Evolutionary conservation across 2,329 filamentous ascomycete genomes (phyloP), one percentile per base, ranked within the genome.

Genomic region (Torrubiellomyces zombiae): DNA sequence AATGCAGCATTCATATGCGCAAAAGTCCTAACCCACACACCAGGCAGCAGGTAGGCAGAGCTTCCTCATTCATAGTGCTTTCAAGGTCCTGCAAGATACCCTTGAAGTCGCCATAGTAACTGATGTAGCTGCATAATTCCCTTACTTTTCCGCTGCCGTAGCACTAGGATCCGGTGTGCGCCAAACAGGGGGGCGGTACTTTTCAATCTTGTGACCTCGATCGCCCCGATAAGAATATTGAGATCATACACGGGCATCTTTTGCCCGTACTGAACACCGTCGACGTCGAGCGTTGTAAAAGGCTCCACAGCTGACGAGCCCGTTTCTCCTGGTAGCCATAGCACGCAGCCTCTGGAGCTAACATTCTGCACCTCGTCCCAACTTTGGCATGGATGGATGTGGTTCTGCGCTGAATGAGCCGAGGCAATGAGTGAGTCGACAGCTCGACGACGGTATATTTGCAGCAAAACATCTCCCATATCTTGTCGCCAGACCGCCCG

Each of bases 71-170:
- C n/a, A n/a, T n/a, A n/a, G n/a, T n/a, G n/a, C n/a, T n/a, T n/a
- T n/a, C n/a, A n/a, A n/a, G 9, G 18, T 13, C 34, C 24, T 10
- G 37, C 38, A 13, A 68, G 23, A 35, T 66, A 74, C 2, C 65
- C 66, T 31, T 73, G 62, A 7, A 75, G 40, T 32, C 58, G 63
- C 68, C 68, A 74, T 6, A 74, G 48, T 26, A 56, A 49, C 27
- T 57, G 28, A 41, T 68, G 62, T 22, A 68, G 24, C 9, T 51
- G 42, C 13, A 53, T 39, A 6, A 58, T 61, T 18, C 50, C 45
- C 21, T 34, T 32, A 37, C 47, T 35, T 46, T 50, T 31, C 45
- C 50, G 40, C 18, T 42, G 38, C 23, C 38, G 45, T 27, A 67
- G 36, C 30, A 68, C 45, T 26, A 58, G 50, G 12, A 61, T 43